Base-by-base conservation (phyloP, 805 yeast genomes). In the Ascoidea rubescens region DNA sequence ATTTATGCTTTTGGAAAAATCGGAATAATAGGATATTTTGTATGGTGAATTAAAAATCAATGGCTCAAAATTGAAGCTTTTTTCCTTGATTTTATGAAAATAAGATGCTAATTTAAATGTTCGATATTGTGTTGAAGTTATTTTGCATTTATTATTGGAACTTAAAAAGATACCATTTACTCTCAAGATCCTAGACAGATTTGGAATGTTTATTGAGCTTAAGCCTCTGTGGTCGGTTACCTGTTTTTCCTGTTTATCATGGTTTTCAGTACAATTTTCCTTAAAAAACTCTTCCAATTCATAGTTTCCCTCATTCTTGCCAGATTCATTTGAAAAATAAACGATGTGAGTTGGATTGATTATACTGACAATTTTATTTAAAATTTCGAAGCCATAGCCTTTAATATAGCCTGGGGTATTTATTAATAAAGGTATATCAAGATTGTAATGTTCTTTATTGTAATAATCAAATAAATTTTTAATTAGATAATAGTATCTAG, bases 391-490 rank as follows among this genome's bases (percentile, higher is more conserved):
- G 3, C 76, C 77, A 50, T 61, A 69, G 1, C 77, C 77, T 53
- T 69, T 70, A 10, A 72, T 64, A 73, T 74, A 71, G 0, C 74
- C 74, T 0, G 77, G 75, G 1, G 72, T 71, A 52, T 71, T 71
- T 8, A 56, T 57, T 4, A 55, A 45, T 28, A 55, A 48, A 5
- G 58, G 58, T 17, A 51, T 48, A 45, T 52, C 51, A 7, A 60
- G 62, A 51, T 48, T 59, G 33, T 58, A 57, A 7, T 54, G 46
- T 14, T 49, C 37, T 4, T 31, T 32, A 48, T 65, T 32, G 61
- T 60, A 37, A 6, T 48, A 33, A 5, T 45, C 43, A 45, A 51
- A 55, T 28, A 72, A 56, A 6, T 57, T 50, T 43, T 52, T 54
- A 14, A 71, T 58, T 7, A 69, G 57, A 1, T 55, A 45, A 12